A percentile compares a stretch with the other conserved stretches of the same genome.
Conservation (phyloP, 2,329 filamentous ascomycete species). For the Lachnum nothofagi region DNA sequence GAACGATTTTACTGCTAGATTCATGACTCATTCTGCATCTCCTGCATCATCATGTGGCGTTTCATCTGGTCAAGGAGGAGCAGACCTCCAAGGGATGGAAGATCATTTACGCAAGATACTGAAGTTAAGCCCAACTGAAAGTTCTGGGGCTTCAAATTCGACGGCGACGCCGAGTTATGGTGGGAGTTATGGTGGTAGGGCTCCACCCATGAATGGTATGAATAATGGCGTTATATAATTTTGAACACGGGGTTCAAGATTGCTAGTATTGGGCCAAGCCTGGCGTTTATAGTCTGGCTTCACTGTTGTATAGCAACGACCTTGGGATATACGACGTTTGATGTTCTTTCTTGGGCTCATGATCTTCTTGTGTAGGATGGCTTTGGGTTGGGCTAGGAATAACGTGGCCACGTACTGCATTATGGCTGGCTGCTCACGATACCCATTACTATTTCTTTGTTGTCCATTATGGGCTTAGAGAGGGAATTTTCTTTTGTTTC, state of each 20-base stretch:
- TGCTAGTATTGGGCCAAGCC: conserved; percentile 9
- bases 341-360: conserved; percentile 9
- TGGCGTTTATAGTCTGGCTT: conserved; percentile 15
- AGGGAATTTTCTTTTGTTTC: conserved; percentile 16
- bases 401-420: not conserved
- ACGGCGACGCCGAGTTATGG: conserved; percentile 23
- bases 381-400: conserved; percentile 4
- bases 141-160: conserved; percentile 12
- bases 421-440: not conserved
- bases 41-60: conserved; percentile 15
- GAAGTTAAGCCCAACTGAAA: conserved; percentile 27
- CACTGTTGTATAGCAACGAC: conserved; percentile 4
- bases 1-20: conserved; percentile 12
- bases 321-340: conserved; percentile 8
- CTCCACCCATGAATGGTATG: conserved; percentile 23
- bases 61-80: conserved; percentile 19
- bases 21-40: conserved; percentile 16
- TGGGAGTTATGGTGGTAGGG: conserved; percentile 16
- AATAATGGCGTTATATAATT: conserved; percentile 27
- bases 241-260: conserved; percentile 16
- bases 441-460: not conserved
- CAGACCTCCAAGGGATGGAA: conserved; percentile 31
- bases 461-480: not conserved
- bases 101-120: conserved; percentile 32
- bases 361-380: conserved; percentile 10